Percentiles rank a stretch among this genome's conserved stretches.
phyloP scores from a whole-genome alignment of 1,139 yeast species.

The Debaryomyces psychrophilus region DNA sequence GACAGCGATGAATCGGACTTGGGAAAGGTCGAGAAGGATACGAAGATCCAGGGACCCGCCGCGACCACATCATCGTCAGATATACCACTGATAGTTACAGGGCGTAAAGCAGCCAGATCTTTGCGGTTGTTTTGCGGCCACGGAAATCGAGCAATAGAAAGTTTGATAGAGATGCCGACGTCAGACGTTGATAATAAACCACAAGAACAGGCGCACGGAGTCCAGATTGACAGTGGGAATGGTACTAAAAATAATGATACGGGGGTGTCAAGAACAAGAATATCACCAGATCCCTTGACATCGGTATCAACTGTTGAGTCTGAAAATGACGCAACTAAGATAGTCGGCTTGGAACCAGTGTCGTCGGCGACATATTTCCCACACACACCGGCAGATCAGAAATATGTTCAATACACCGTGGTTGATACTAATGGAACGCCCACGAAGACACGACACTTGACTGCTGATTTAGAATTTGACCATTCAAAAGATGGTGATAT shows the following conservation, averaged over 20 bases:
- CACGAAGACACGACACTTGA: constrained; percentile 33
- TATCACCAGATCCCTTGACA: background rate
- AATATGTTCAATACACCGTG: constrained; percentile 1
- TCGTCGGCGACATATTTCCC: constrained; percentile 40
- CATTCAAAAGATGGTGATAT: constrained; percentile 35
- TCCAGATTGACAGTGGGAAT: background rate
- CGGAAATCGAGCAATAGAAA: constrained; percentile 15
- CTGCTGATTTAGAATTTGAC: constrained; percentile 43
- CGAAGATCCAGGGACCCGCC: background rate
- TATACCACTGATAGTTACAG: constrained; percentile 24
- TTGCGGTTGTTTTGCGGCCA: constrained; percentile 39
- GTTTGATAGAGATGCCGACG: constrained; percentile 10
- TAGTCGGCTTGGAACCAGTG: constrained; percentile 27
- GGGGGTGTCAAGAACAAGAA: background rate
- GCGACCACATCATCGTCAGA: constrained; percentile 7
- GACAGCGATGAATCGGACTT: background rate
- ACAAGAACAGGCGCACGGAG: constrained; percentile 5
- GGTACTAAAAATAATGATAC: background rate
- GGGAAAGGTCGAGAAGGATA: background rate
- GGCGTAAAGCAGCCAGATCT: constrained; percentile 45
- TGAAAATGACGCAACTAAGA: constrained; percentile 9
- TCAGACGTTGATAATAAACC: background rate
- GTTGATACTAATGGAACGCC: background rate
- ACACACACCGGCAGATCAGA: constrained; percentile 29
- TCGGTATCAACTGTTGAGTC: background rate